phyloP scores from a whole-genome alignment of 768 basidiomycete genomes.

The Pholiota microspora region DNA sequence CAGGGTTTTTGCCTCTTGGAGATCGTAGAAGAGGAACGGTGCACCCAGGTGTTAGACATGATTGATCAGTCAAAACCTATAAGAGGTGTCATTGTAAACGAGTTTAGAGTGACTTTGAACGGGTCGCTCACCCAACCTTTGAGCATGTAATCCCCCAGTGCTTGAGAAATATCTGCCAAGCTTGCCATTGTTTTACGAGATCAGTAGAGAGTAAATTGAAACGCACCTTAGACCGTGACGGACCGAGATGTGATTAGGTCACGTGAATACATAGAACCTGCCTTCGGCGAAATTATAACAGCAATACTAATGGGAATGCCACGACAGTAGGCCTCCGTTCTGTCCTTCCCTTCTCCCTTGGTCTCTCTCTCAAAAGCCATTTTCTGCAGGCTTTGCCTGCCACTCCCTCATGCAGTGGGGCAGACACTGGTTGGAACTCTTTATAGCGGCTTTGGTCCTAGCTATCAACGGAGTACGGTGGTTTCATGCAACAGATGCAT shows the following conservation, averaged over 20 bases:
- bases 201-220: background rate
- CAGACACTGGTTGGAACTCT: slow-evolving; percentile 50
- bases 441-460: slow-evolving; percentile 38
- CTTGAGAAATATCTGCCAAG: slow-evolving; percentile 55
- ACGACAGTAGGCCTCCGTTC: slow-evolving; percentile 23
- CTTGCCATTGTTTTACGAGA: slow-evolving; percentile 38
- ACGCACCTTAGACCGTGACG: background rate
- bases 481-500: slow-evolving; percentile 30
- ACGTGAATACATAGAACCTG: slow-evolving; percentile 14
- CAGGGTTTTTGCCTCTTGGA: slow-evolving; percentile 46
- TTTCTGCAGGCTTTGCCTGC: slow-evolving; percentile 15
- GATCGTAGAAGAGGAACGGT: slow-evolving; percentile 74
- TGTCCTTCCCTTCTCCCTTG: slow-evolving; percentile 1
- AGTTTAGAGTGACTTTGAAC: no score
- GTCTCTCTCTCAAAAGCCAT: slow-evolving; percentile 8
- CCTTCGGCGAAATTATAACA: background rate
- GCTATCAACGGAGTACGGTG: slow-evolving; percentile 32
- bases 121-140: slow-evolving; percentile 64
- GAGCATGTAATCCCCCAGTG: slow-evolving; percentile 69
- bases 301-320: slow-evolving; percentile 17
- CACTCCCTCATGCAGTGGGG: slow-evolving; percentile 45
- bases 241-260: slow-evolving; percentile 11
- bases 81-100: background rate
- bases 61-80: slow-evolving; percentile 63
- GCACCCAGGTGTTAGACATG: slow-evolving; percentile 57